These are phyloP conservation scores for Kodamaea restingae DNA, from an alignment of 805 yeast species.

Conservation along the genomic window DNA sequence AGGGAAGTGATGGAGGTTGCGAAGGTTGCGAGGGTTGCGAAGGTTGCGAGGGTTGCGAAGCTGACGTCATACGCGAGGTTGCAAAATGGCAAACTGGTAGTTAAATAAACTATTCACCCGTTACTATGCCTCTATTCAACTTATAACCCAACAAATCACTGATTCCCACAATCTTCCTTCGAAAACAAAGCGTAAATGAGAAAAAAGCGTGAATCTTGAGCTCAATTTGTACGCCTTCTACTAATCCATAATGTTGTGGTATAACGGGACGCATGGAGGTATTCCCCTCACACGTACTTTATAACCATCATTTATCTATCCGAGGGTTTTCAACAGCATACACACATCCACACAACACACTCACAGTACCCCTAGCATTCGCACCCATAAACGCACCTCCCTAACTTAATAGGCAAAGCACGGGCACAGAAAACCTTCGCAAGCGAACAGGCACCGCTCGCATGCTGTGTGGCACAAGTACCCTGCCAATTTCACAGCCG, in stretches of 20 bases:
- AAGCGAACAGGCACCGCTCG: constrained; percentile 14
- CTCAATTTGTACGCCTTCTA: no score
- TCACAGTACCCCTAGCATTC: constrained; percentile 9
- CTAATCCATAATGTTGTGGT: constrained; percentile 26
- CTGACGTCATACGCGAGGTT: no score
- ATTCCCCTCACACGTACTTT: constrained; percentile 37
- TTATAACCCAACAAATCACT: no score
- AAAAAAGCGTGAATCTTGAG: no score
- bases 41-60: no score
- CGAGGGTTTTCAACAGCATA: constrained; percentile 28
- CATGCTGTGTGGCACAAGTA: constrained; percentile 15
- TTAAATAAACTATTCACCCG: no score
- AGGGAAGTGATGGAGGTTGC: no score
- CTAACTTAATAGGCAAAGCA: constrained; percentile 39
- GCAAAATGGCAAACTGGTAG: no score
- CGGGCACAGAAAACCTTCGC: constrained; percentile 19
- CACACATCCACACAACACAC: constrained; percentile 17
- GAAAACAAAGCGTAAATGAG: no score
- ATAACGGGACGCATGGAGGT: constrained; percentile 44
- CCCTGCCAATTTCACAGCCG: constrained; percentile 29
- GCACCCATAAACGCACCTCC: constrained; percentile 23
- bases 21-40: no score
- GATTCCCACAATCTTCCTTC: no score
- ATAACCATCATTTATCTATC: constrained; percentile 40
- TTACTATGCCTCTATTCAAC: no score